These are phyloP conservation scores for Verticillium nonalfalfae DNA, from an alignment of 2,329 filamentous ascomycete genomes.

Conservation along the genomic window DNA sequence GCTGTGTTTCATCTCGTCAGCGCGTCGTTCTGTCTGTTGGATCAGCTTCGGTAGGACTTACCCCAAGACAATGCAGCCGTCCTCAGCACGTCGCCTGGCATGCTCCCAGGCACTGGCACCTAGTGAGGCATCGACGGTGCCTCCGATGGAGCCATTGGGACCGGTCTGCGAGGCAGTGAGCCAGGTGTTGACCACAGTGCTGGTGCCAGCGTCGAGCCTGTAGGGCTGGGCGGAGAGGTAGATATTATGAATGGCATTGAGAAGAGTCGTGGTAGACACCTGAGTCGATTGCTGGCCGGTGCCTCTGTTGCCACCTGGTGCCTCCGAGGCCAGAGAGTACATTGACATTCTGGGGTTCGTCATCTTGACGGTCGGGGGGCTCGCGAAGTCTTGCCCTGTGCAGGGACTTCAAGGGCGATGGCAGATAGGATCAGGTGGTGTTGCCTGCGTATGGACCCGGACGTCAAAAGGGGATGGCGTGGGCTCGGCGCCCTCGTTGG, in stretches of 20 bases:
- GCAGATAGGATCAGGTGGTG: conserved; percentile 1
- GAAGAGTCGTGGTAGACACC: conserved; percentile 84
- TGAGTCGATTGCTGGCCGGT: conserved; percentile 66
- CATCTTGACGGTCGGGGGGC: conserved; percentile 30
- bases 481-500: neutral
- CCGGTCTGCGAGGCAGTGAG: conserved; percentile 69
- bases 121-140: conserved; percentile 73
- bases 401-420: conserved; percentile 1
- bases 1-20: conserved; percentile 34
- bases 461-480: neutral
- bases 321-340: conserved; percentile 62
- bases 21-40: neutral
- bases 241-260: conserved; percentile 87
- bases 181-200: conserved; percentile 93
- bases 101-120: conserved; percentile 91
- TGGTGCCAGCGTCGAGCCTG: conserved; percentile 81
- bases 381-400: conserved; percentile 31
- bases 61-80: conserved; percentile 88
- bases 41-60: conserved; percentile 34
- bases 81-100: conserved; percentile 86
- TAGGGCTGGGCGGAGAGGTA: conserved; percentile 82
- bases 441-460: neutral
- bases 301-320: conserved; percentile 48
- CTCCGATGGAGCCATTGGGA: conserved; percentile 62
- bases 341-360: conserved; percentile 58